Evolutionary conservation across 2,329 filamentous ascomycete genomes (phyloP), one percentile per base, ranked within the genome.

Genomic region (Parastagonospora nodorum): DNA sequence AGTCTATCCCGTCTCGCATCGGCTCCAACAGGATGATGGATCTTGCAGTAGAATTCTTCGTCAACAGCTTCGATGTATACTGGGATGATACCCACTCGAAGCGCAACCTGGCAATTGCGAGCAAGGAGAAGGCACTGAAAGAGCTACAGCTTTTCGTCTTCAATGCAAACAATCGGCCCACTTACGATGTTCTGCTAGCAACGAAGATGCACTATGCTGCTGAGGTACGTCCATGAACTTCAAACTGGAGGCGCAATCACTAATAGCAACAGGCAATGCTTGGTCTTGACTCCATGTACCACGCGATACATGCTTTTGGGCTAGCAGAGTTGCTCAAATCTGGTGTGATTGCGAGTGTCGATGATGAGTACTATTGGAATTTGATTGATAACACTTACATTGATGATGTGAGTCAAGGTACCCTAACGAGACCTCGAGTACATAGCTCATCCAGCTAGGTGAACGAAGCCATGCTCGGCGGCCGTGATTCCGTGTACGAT

Each of bases 341-440:
- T 14, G 67, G 68, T 2, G 16, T 32, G 1, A 49, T 63, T 12
- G 51, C 55, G 8, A 58, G 53, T 8, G 42, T 63, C 4, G 68
- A 70, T 41, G 55, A 64, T 10, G 60, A 68, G 15, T 61, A 69
- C 39, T 67, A 56, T 39, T 72, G 63, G 62, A 63, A 60, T 40
- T 46, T 71, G 2, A 54, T 72, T n/a, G 66, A 72, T 16, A 66
- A 67, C 36, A 66, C 67, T 2, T 72, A 72, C 16, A 56, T 65
- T 7, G 68, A 72, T n/a, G 68, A 72, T 31, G 68, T 70, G 42
- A 55, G 61, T 57, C n/a, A n/a, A 8, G 7, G 24, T 24, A 28
- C 9, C 16, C 14, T 1, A 31, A 33, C 33, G 5, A 27, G 30
- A 14, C 4, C 19, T 33, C 27, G 12, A 8, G 6, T 12, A 8